These are phyloP conservation scores for Yamadazyma akitaensis DNA, from an alignment of 805 yeast species.

Conservation along the genomic window DNA sequence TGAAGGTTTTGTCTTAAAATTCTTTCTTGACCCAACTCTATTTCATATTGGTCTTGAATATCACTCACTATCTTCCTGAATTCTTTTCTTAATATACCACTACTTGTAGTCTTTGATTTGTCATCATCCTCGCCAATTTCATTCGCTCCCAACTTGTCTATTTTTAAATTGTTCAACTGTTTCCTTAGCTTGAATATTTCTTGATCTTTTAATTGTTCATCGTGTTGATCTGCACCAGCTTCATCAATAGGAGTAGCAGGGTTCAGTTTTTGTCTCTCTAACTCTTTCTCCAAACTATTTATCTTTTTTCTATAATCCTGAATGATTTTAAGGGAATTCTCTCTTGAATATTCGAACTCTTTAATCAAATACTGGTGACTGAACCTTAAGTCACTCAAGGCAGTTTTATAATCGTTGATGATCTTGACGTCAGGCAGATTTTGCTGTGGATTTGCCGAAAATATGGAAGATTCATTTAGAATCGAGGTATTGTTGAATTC, in stretches of 20 bases:
- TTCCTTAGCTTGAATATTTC: slow-evolving; percentile 44
- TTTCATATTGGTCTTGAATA: slow-evolving; percentile 59
- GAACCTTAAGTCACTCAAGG: slow-evolving; percentile 64
- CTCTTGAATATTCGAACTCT: slow-evolving; percentile 65
- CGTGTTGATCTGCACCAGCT: slow-evolving; percentile 19
- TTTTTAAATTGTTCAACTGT: slow-evolving; percentile 42
- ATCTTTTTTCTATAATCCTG: slow-evolving; percentile 53
- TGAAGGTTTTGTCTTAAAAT: slow-evolving; percentile 45
- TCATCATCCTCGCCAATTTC: slow-evolving; percentile 15
- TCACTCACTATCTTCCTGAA: slow-evolving; percentile 63
- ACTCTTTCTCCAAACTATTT: slow-evolving; percentile 48
- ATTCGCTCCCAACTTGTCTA: slow-evolving; percentile 41
- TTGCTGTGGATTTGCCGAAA: slow-evolving; percentile 23
- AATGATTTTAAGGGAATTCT: slow-evolving; percentile 49
- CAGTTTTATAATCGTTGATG: slow-evolving; percentile 45
- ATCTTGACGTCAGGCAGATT: slow-evolving; percentile 6
- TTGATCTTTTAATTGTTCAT: slow-evolving; percentile 24
- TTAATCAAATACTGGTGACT: slow-evolving; percentile 67
- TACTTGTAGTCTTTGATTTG: slow-evolving; percentile 27
- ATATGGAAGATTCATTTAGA: slow-evolving; percentile 26
- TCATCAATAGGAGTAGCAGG: background rate
- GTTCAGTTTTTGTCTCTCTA: slow-evolving; percentile 15
- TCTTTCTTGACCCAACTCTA: slow-evolving; percentile 55
- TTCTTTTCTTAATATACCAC: slow-evolving; percentile 61
- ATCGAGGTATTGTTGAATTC: slow-evolving; percentile 19